These are phyloP conservation scores for Salicornia ramosissima DNA, from an alignment of 148 eudicot species.

Conservation along the genomic window DNA sequence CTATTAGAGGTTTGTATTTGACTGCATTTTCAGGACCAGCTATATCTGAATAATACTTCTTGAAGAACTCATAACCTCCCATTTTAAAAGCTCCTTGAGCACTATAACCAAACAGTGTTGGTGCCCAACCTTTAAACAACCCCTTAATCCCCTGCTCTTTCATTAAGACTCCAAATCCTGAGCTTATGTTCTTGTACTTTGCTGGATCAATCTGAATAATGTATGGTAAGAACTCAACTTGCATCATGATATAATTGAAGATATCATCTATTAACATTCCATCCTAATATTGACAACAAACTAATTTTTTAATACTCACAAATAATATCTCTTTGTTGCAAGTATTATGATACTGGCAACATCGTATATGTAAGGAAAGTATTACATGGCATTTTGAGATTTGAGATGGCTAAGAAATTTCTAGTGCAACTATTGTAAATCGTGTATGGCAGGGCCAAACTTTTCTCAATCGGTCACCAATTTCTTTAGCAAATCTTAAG, in stretches of 20 bases:
- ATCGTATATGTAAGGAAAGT: no score
- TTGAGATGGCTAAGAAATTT: no score
- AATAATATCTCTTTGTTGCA: no score
- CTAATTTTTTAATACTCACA: no score
- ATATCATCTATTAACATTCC: no score
- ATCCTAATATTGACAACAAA: no score
- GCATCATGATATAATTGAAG: not conserved
- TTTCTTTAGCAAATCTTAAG: no score
- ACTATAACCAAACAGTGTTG: conserved; percentile 67
- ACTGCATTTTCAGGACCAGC: conserved; percentile 60
- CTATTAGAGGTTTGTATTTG: conserved; percentile 60
- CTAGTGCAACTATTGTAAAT: no score
- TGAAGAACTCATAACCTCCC: conserved; percentile 73
- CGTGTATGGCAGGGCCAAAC: no score
- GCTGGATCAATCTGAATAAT: conserved; percentile 52
- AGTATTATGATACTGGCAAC: no score
- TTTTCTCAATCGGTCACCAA: no score
- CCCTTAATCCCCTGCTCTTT: conserved; percentile 66
- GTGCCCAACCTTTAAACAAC: conserved; percentile 69
- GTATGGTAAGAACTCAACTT: not conserved
- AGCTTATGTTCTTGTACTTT: conserved; percentile 53
- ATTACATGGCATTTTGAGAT: no score
- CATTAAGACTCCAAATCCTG: conserved; percentile 52
- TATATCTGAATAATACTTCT: conserved; percentile 63
- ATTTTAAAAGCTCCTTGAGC: conserved; percentile 72